phyloP scores from a whole-genome alignment of 2,329 filamentous ascomycete species.

The Aspergillus fumigatiaffinis region DNA sequence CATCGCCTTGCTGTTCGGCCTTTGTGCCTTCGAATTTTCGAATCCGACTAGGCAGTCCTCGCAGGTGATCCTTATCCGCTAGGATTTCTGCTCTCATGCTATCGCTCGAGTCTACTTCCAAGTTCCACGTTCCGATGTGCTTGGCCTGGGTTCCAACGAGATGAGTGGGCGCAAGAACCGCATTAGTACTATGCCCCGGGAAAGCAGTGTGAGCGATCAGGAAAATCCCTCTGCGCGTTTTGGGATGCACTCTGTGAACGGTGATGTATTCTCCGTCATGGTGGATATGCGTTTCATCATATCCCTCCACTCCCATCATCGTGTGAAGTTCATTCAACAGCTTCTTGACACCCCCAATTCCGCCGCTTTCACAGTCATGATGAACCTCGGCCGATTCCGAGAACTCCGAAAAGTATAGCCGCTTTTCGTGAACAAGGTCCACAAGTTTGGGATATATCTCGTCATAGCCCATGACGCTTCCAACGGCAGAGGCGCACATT shows the following conservation, averaged over 20 bases:
- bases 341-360: constrained; percentile 88
- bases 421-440: constrained; percentile 87
- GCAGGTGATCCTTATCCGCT: constrained; percentile 66
- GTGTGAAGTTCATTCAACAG: constrained; percentile 92
- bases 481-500: constrained; percentile 92
- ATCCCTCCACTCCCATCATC: constrained; percentile 91
- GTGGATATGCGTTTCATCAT: constrained; percentile 93
- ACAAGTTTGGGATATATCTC: constrained; percentile 91
- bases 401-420: constrained; percentile 74
- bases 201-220: constrained; percentile 95
- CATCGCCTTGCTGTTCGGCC: constrained; percentile 66
- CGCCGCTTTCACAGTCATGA: constrained; percentile 67
- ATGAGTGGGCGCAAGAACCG: constrained; percentile 71
- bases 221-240: constrained; percentile 90
- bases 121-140: constrained; percentile 83
- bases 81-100: constrained; percentile 63
- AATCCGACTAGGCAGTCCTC: constrained; percentile 80
- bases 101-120: constrained; percentile 78
- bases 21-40: constrained; percentile 68
- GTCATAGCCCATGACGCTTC: constrained; percentile 97
- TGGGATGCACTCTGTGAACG: constrained; percentile 88
- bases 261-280: constrained; percentile 96
- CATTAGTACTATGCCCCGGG: constrained; percentile 82
- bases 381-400: constrained; percentile 53
- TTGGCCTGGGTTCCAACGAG: constrained; percentile 81